A percentile compares a stretch with the other conserved stretches of the same genome.
Evolutionary conservation across 768 basidiomycete genomes (phyloP).

Genomic region (Tylopilus vinaceipallidus): DNA sequence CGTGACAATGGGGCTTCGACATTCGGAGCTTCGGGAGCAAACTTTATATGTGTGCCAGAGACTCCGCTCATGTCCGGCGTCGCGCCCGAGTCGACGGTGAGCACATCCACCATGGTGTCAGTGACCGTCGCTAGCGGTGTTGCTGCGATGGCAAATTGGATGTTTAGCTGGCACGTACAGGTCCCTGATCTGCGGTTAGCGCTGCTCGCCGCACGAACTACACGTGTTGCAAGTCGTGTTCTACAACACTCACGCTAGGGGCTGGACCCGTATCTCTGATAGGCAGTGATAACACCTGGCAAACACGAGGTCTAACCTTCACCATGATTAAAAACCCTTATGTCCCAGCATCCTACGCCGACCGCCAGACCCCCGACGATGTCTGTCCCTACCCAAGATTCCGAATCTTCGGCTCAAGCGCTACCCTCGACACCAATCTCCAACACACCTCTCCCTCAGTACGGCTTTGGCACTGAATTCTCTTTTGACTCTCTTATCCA

Average conservation of each 20-base stretch:
- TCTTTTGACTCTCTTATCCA: constrained; percentile 60
- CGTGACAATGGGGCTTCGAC: not conserved
- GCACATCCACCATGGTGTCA: not conserved
- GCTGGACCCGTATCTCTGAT: constrained; percentile 20
- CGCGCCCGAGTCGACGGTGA: not conserved
- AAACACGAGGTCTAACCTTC: constrained; percentile 27
- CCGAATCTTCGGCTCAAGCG: constrained; percentile 12
- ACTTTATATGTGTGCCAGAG: not conserved
- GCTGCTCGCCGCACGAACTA: constrained; percentile 7
- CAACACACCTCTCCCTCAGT: constrained; percentile 54
- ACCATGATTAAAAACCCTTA: constrained; percentile 29
- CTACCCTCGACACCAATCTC: constrained; percentile 21
- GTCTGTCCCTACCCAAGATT: constrained; percentile 18
- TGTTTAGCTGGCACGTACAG: not conserved
- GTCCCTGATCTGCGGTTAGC: not conserved
- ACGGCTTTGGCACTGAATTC: constrained; percentile 65
- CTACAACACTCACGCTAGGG: constrained; percentile 6
- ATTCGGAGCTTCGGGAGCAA: not conserved
- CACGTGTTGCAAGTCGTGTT: constrained; percentile 27
- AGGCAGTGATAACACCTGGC: constrained; percentile 33
- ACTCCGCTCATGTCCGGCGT: too few species aligned
- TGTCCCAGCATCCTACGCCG: constrained; percentile 4
- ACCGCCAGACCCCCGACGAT: constrained; percentile 22
- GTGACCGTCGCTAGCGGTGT: too few species aligned
- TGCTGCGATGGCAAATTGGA: not conserved